Evolutionary conservation across 78 protist species (phyloP), one percentile per base, ranked within the genome.

Genomic region (Dictyostelium discoideum): DNA sequence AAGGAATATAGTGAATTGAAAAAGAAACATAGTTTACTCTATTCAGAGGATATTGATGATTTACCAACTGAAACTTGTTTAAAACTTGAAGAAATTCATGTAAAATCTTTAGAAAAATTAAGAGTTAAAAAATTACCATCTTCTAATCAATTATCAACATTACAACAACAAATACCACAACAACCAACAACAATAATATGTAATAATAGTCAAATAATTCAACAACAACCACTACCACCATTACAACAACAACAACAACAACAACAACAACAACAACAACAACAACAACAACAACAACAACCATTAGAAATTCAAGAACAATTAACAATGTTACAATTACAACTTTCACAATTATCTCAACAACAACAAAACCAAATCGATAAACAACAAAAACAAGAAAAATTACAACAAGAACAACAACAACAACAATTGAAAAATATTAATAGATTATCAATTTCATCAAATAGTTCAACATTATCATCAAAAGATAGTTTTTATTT

Each of bases 31-130:
- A 24, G 24, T 10, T 72, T 63, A n/a, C 40, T 89, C 1, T 32
- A 22, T 46, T 67, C 77, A 0, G 69, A 73, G 2, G 85, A 78
- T 14, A 81, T 81, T 5, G 94, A 89, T 46, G 87, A 80, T 69
- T 40, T 80, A 69, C 20, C 86, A 16, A 16, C 74, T 5, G 94
- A 89, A 39, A 39, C 76, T 2, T 89, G 73, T 26, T 40, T 79
- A 39, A 24, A 48, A 20, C 24, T 89, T 32, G 94, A 89, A 46
- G 69, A 44, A 5, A 89, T 81, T 26, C 94, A 89, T 26, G n/a
- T 89, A 3, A 26, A 42, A 20, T 83, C 94, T 14, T 76, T 89
- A 40, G 87, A 80, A 3, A 89, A 80, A 67, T 16, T 89, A n/a
- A 37, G 94, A 44, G 42, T 37, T 40, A 89, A 89, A 78, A 83